phyloP scores from a whole-genome alignment of 176 grass and related monocot species.

The Musa troglodytarum region DNA sequence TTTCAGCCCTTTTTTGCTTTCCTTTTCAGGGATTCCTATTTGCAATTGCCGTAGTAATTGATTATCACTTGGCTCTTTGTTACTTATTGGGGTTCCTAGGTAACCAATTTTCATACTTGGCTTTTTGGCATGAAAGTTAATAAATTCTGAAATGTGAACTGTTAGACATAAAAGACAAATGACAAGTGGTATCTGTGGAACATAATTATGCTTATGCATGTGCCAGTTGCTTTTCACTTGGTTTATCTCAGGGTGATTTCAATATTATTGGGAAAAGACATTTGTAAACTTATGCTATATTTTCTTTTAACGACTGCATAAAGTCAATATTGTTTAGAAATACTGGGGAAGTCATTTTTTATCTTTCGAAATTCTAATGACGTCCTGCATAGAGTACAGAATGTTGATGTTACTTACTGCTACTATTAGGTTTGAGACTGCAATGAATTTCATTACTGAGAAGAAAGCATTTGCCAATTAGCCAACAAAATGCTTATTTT shows the following conservation, averaged over 20 bases:
- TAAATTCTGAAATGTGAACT: not conserved
- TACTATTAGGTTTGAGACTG: too few relatives aligned
- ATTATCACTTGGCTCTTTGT: slow-evolving; percentile 58
- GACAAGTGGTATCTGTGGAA: not conserved
- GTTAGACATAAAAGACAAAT: not conserved
- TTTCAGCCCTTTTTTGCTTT: slow-evolving; percentile 1
- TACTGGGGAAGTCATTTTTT: too few relatives aligned
- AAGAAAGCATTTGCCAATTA: too few relatives aligned
- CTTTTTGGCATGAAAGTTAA: slow-evolving; percentile 1
- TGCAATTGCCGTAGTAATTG: slow-evolving; percentile 57
- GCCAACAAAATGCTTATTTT: too few relatives aligned
- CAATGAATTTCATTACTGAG: too few relatives aligned
- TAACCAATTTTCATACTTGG: slow-evolving; percentile 30
- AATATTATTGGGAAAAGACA: not conserved
- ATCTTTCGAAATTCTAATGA: too few relatives aligned
- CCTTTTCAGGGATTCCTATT: slow-evolving; percentile 62
- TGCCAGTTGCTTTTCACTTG: not conserved
- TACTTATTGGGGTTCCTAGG: slow-evolving; percentile 81
- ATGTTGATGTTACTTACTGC: too few relatives aligned
- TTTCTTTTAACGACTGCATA: too few relatives aligned
- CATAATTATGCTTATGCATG: not conserved
- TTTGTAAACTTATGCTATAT: not conserved
- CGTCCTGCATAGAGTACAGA: too few relatives aligned
- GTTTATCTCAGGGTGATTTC: not conserved
- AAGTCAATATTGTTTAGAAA: too few relatives aligned